Evolutionary conservation across 345 rosid genomes (phyloP).

Genomic region (Orychophragmus violaceus): DNA sequence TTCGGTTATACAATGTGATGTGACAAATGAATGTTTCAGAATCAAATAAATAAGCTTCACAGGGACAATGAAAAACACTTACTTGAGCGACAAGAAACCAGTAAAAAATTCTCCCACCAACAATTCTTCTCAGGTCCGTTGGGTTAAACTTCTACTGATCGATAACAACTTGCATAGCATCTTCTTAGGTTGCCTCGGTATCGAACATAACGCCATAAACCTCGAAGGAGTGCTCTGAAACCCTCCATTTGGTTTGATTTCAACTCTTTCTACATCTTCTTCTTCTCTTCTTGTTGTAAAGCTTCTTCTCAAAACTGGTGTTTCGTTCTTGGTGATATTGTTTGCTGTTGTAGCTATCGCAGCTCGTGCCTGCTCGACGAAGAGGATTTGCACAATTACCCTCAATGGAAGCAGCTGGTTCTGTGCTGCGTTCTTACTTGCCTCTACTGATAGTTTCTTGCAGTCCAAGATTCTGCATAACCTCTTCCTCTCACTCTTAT

Average conservation of each 20-base stretch:
- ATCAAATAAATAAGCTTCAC: constrained; percentile 4
- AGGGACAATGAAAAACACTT: not conserved
- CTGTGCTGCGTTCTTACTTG: constrained; percentile 93
- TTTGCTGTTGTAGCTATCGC: constrained; percentile 50
- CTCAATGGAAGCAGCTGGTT: constrained; percentile 84
- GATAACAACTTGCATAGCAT: constrained; percentile 52
- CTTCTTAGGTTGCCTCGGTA: constrained; percentile 54
- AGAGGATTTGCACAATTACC: constrained; percentile 88
- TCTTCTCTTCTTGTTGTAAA: constrained; percentile 51
- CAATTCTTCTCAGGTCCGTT: constrained; percentile 36
- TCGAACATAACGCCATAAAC: constrained; percentile 58
- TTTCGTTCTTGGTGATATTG: constrained; percentile 35
- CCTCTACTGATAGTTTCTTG: constrained; percentile 81
- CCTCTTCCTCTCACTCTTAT: constrained; percentile 74
- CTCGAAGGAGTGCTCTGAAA: constrained; percentile 48
- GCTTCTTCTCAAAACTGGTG: constrained; percentile 38
- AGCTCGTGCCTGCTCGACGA: constrained; percentile 80
- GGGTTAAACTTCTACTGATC: constrained; percentile 44
- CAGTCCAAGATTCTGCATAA: constrained; percentile 76
- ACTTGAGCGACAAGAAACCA: constrained; percentile 25
- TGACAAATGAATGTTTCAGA: constrained; percentile 7
- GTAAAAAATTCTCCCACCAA: not conserved
- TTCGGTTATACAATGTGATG: not conserved
- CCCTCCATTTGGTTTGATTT: constrained; percentile 41
- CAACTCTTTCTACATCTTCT: constrained; percentile 56